These are phyloP conservation scores for Hypoxylon perforatum DNA, from an alignment of 495 filamentous ascomycete species.

Conservation along the genomic window DNA sequence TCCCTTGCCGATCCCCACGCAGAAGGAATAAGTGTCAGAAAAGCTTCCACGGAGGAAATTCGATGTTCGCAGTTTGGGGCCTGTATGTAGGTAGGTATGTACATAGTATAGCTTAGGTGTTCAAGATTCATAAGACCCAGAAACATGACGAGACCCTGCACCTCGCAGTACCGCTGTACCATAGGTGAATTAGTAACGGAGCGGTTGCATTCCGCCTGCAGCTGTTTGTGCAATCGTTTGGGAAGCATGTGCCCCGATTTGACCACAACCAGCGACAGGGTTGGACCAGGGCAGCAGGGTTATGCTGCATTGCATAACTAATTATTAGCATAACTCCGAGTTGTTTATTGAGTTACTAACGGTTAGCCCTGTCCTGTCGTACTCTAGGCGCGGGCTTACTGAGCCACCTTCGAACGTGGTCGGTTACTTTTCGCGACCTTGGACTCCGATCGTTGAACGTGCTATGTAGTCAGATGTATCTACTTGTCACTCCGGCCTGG, in stretches of 20 bases:
- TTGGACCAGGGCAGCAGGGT: constrained; percentile 14
- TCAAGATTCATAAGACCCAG: too few relatives aligned
- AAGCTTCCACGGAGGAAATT: constrained; percentile 13
- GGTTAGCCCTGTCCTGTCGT: constrained; percentile 31
- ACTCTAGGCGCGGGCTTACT: constrained; percentile 39
- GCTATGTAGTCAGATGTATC: constrained; percentile 38
- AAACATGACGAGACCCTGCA: too few relatives aligned
- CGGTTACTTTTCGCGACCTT: constrained; percentile 41
- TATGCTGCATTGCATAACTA: constrained; percentile 37
- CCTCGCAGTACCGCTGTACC: constrained; percentile 25
- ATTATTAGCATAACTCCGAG: constrained; percentile 35
- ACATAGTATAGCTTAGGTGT: too few relatives aligned
- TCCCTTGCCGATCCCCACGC: not conserved
- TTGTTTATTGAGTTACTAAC: constrained; percentile 34
- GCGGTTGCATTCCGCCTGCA: constrained; percentile 37
- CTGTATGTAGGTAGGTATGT: too few relatives aligned
- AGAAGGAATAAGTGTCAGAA: too few relatives aligned
- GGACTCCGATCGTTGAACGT: constrained; percentile 26
- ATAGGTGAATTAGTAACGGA: constrained; percentile 34
- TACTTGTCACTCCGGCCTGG: constrained; percentile 32
- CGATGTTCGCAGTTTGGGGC: constrained; percentile 31
- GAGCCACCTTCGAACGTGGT: constrained; percentile 33
- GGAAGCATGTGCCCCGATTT: constrained; percentile 27
- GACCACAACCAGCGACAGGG: constrained; percentile 26
- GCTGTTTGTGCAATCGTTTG: constrained; percentile 32